Conservation (phyloP, 345 rosid genomes). For the Melastoma malabathricum region DNA sequence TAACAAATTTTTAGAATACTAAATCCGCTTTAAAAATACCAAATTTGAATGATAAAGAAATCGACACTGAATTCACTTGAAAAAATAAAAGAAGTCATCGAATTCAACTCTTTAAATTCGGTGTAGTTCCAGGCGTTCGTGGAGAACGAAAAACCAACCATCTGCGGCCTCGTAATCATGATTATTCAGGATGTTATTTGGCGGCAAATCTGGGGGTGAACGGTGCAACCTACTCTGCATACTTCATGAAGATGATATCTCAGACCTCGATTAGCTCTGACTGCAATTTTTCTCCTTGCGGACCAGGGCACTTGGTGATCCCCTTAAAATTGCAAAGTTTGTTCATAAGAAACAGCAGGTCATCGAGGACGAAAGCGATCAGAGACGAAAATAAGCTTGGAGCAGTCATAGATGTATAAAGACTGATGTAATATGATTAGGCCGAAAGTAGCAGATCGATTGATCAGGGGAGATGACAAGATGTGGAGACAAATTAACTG, state of each 20-base stretch:
- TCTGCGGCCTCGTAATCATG: slow-evolving; percentile 96
- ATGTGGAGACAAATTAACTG: neutral
- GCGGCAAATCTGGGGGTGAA: slow-evolving; percentile 99
- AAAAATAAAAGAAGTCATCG: too few relatives aligned
- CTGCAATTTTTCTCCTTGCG: slow-evolving; percentile 89
- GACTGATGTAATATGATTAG: too few relatives aligned
- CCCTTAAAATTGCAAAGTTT: slow-evolving; percentile 30
- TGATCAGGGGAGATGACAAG: too few relatives aligned
- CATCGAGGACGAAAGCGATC: too few relatives aligned
- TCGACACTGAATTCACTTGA: too few relatives aligned
- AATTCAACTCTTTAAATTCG: too few relatives aligned
- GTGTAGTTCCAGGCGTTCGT: too few relatives aligned
- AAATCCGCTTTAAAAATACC: neutral
- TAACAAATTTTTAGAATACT: neutral
- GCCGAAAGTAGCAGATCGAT: too few relatives aligned
- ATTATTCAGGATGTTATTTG: slow-evolving; percentile 93
- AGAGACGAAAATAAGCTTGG: too few relatives aligned
- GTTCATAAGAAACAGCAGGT: too few relatives aligned
- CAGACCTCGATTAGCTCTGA: slow-evolving; percentile 95
- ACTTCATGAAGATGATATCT: slow-evolving; percentile 99
- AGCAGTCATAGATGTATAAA: too few relatives aligned
- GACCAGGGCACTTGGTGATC: slow-evolving; percentile 73
- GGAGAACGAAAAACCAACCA: slow-evolving; percentile 31
- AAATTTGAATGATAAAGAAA: too few relatives aligned
- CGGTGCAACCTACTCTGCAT: slow-evolving; percentile 99